Evolutionary conservation across 2,329 filamentous ascomycete species (phyloP), one percentile per base, ranked within the genome.

Genomic region (Hirsutella minnesotensis): DNA sequence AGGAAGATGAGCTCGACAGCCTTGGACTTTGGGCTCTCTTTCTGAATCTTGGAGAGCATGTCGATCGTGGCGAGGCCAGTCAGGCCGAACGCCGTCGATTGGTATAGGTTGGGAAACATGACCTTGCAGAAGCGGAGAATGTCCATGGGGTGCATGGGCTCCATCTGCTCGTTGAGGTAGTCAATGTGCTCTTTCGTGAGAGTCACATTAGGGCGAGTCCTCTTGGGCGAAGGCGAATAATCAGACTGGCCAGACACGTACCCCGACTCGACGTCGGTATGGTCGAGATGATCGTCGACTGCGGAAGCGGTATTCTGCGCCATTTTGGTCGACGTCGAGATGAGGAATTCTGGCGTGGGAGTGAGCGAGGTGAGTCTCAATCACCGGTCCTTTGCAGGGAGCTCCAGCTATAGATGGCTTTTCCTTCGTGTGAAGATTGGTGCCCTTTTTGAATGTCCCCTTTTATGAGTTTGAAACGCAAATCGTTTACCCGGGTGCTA

Each of bases 71-170:
- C 86, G 29, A 92, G 78, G 36, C 86, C 86, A 2, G 84, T 86
- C 48, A 90, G 66, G 42, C 85, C 85, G 58, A 90, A 90, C 44
- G 86, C 85, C 12, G 86, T 90, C 36, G 84, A 86, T 65, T 92
- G 86, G 68, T 79, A 95, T 37, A 96, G 78, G 59, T 83, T 83
- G 56, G 92, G 92, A 55, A 98, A 83, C 54, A 90, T 83, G 54
- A 85, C 81, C 59, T 90, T 84, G 72, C 83, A 87, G 84, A 94
- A 95, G 66, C 81, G 83, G 47, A 98, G 77, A 55, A 96, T 83
- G 51, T 95, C 90, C 74, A 90, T 73, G 47, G 92, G 86, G 59
- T 89, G 79, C 63, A 96, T 84, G 58, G 81, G 77, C 63, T 92
- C 85, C 53, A 98, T 70, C 64, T 94, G 87, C 50, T 79, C 68